Evolutionary conservation across 345 rosid species (phyloP), one percentile per base, ranked within the genome.

Genomic region (Citrus sp.): DNA sequence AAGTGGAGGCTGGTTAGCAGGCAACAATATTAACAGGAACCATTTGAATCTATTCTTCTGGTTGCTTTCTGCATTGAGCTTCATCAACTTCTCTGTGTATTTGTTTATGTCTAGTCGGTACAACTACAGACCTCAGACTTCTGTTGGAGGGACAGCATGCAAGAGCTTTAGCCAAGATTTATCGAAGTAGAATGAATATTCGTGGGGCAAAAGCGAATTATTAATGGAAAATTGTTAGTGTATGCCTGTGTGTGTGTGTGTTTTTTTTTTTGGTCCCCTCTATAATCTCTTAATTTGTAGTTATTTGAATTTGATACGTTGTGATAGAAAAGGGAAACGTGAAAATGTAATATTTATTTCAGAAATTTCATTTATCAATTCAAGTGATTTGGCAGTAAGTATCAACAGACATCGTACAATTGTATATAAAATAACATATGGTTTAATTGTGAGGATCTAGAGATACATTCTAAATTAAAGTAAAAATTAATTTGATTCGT

Each of bases 21-120:
- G 95, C 12, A 89, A 87, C 72, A 89, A 88, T 59, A 77, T 89
- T 19, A 91, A 91, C 80, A 78, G 85, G 86, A 89, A 88, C 67
- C 87, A 89, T 79, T 69, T 89, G 85, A 79, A 89, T 80, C 81
- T 86, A 69, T 91, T 89, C 81, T 88, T 80, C 78, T 71, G 79
- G 85, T 74, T 91, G 81, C 85, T 91, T 7, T 79, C 90, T 4
- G 42, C 79, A 7, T 25, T 91, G 82, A 87, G 90, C 78, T 70
- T 84, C 72, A 67, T 77, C 80, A 91, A 89, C 83, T 89, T 89
- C 88, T 71, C 77, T 8, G 66, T 78, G 10, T 91, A 89, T 75
- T 76, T 89, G 81, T 6, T 85, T 32, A 82, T 85, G 34, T 78
- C 92, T 3, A 77, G 9, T 56, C 82, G 85, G 71, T 89, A 91